A percentile compares a stretch with the other conserved stretches of the same genome.
These are phyloP conservation scores for Xylaria bambusicola DNA, from an alignment of 495 filamentous ascomycete species.

Conservation along the genomic window DNA sequence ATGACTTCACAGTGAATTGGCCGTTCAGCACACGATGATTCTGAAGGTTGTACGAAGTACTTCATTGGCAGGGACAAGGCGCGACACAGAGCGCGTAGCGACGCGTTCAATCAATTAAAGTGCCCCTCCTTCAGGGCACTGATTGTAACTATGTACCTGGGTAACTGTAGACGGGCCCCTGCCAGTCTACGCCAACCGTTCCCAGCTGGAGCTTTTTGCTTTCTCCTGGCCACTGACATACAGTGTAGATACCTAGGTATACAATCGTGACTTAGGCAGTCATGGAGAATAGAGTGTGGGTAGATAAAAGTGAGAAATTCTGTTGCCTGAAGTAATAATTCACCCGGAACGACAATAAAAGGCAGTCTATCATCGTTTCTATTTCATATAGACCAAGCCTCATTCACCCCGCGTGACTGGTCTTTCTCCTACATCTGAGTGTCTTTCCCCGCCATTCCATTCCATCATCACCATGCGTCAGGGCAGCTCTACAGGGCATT, in stretches of 20 bases:
- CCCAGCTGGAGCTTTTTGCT: too few relatives aligned
- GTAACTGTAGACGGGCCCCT: too few relatives aligned
- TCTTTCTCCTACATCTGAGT: too few relatives aligned
- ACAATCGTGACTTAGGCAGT: too few relatives aligned
- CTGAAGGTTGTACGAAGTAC: neutral
- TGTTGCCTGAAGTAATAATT: neutral
- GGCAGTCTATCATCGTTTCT: neutral
- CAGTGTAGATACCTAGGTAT: too few relatives aligned
- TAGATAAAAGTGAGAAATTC: slow-evolving; percentile 1
- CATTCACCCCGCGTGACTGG: neutral
- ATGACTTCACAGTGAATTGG: slow-evolving; percentile 4
- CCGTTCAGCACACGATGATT: neutral
- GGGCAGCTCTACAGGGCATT: slow-evolving; percentile 50
- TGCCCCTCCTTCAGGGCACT: too few relatives aligned
- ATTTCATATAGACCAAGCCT: neutral
- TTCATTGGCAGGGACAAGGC: neutral
- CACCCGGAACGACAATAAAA: neutral
- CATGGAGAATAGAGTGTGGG: neutral
- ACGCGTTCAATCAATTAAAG: slow-evolving; percentile 21
- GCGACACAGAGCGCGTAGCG: neutral
- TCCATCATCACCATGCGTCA: slow-evolving; percentile 30
- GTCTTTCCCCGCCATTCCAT: too few relatives aligned
- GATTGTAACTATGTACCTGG: too few relatives aligned
- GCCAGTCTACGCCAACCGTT: too few relatives aligned
- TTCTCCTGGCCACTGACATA: too few relatives aligned